Evolutionary conservation across 1,284 basidiomycete genomes (phyloP).

Genomic region (Veloboletus limbatus): DNA sequence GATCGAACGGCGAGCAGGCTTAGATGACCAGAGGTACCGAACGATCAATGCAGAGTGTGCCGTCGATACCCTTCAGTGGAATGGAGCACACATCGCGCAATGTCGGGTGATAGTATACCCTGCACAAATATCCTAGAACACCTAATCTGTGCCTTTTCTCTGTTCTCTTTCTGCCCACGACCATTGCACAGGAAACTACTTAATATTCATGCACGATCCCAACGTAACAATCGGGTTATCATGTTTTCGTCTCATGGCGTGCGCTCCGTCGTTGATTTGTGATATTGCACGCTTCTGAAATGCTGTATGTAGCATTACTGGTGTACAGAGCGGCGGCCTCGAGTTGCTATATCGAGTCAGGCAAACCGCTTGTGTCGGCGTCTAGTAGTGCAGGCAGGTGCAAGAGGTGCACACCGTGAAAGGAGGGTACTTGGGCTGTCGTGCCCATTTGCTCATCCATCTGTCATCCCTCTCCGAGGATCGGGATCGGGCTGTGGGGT

Average conservation of each 20-base stretch:
- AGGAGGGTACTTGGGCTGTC: no score
- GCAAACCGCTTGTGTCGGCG: no score
- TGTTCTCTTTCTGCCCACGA: constrained; percentile 3
- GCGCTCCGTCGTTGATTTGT: neutral
- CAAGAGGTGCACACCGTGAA: no score
- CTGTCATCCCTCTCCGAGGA: no score
- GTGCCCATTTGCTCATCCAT: no score
- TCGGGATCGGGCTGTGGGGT: no score
- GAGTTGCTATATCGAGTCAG: no score
- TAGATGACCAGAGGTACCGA: constrained; percentile 30
- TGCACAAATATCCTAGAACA: constrained; percentile 28
- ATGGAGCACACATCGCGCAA: constrained; percentile 19
- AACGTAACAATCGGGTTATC: constrained; percentile 19
- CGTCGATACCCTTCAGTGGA: constrained; percentile 29
- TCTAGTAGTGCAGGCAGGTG: no score
- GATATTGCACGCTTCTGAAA: constrained; percentile 4
- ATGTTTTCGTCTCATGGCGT: constrained; percentile 5
- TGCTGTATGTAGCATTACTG: no score
- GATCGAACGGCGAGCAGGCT: constrained; percentile 6
- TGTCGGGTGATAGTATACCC: constrained; percentile 33
- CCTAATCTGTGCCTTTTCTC: constrained; percentile 2
- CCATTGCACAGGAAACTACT: constrained; percentile 7
- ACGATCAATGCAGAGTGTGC: constrained; percentile 24
- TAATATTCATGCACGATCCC: no score
- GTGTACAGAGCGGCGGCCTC: no score